Evolutionary conservation across 805 yeast species (phyloP), one percentile per base, ranked within the genome.

Genomic region (Starmerella bacillaris): DNA sequence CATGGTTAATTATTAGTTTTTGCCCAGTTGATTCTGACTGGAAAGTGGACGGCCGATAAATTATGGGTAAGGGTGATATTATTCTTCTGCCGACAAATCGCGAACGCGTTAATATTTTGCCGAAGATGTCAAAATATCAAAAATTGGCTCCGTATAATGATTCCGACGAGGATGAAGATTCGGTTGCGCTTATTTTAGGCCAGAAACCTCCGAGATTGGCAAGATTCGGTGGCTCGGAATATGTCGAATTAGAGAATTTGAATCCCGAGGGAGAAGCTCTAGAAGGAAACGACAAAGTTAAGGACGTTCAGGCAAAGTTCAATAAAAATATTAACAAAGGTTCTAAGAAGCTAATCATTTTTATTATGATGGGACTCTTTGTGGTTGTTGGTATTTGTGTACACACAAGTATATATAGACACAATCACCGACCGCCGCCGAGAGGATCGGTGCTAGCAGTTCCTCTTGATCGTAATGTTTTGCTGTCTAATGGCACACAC

Each of bases 401-500:
- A 14, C 26, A 24, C 8, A 31, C 35, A 27, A 24, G 24, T 27
- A 5, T 31, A 4, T 30, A 27, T 16, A 14, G 30, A 9, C 31
- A 28, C 17, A 21, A 20, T 16, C 27, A 27, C 16, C 16, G 14
- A 3, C 20, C 17, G 4, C 28, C 36, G 19, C 15, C 32, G 28
- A 5, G 14, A n/a, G 26, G 9, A 6, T 22, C 30, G 7, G 40
- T 34, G 18, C 43, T 42, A 3, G 11, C 33, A 6, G 15, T 28
- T 15, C 42, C 44, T 18, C 34, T 37, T 28, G 30, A 36, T 27
- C 18, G 33, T 17, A 18, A 22, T 5, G 31, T 41, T 8, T 18
- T 11, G 12, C 31, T 36, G 24, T 11, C 60, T 24, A 80, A 80
- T 51, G 77, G 80, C 1, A 75, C 92, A 0, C 72, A 68, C 42